Conservation (phyloP, 306 rosid genomes). For the Begonia masoniana region DNA sequence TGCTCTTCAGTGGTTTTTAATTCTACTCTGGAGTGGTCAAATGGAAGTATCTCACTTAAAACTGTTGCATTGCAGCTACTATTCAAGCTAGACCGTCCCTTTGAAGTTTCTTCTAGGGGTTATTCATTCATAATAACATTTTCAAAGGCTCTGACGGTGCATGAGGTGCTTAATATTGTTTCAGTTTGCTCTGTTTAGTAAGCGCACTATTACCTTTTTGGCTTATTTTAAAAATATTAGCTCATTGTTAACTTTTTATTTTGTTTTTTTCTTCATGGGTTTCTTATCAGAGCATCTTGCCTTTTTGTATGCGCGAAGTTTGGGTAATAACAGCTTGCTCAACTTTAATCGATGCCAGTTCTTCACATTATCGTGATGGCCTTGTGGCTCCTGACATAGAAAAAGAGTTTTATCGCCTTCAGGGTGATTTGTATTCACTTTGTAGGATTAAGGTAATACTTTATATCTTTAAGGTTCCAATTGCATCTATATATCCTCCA, state of each 20-base stretch:
- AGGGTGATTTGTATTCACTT: constrained; percentile 84
- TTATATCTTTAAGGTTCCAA: not conserved
- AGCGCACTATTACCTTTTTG: constrained; percentile 5
- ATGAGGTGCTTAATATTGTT: constrained; percentile 53
- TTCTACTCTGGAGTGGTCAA: not conserved
- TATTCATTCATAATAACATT: constrained; percentile 84
- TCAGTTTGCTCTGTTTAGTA: constrained; percentile 4
- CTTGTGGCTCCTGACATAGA: constrained; percentile 56
- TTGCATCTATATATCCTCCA: no score
- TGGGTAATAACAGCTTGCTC: constrained; percentile 90
- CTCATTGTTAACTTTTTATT: constrained; percentile 5
- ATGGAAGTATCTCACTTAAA: constrained; percentile 2
- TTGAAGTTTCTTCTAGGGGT: constrained; percentile 93
- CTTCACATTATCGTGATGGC: constrained; percentile 59
- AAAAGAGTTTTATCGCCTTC: constrained; percentile 80
- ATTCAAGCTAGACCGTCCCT: constrained; percentile 78
- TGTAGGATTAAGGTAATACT: constrained; percentile 77
- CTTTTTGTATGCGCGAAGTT: constrained; percentile 93
- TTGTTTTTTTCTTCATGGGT: constrained; percentile 15
- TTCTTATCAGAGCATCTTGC: constrained; percentile 68
- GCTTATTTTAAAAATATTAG: constrained; percentile 13
- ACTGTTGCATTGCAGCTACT: constrained; percentile 52
- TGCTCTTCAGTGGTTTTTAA: not conserved
- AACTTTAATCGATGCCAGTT: constrained; percentile 59
- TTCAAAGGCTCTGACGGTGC: constrained; percentile 67